Evolutionary conservation across 2,329 filamentous ascomycete species (phyloP), one percentile per base, ranked within the genome.

Genomic region (Metarhizium sp.): DNA sequence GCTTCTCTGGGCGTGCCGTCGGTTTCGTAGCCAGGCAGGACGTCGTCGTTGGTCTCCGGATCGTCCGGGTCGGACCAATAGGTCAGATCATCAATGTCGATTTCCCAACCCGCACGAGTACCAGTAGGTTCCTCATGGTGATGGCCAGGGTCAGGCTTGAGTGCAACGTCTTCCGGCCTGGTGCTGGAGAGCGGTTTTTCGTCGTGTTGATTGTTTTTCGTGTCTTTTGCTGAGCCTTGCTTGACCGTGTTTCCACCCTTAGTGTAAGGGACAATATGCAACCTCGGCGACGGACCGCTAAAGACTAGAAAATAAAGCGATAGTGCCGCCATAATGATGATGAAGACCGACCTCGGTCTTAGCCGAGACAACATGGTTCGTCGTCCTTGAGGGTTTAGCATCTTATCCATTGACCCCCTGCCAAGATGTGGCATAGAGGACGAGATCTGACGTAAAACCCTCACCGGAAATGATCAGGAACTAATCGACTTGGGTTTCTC

Each of bases 231-330:
- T 13, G 25, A 36, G 49, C 53, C 25, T 54, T 57, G 56, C 14
- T 52, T n/a, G 58, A 51, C 45, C 55, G 56, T 10, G 52, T 57
- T 16, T 25, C 25, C 30, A 18, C 49, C 48, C 34, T 51, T 45
- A 11, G 46, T 38, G 54, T 67, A 68, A 2, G 69, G 70, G 10
- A 73, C 71, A 25, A 71, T 67, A 51, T 65, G 70, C 43, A 72
- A 63, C 25, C 60, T 64, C 10, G 66, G 62, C 14, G 62, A 58
- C 14, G 71, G 67, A 20, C 66, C 67, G 57, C 69, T 71, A 55
- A 76, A 69, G 20, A 76, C 58, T 47, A 77, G 59, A 61, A 72
- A 75, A 60, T 77, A 78, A 38, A 75, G 67, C n/a, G 71, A 67
- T 20, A 73, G 59, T 40, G 70, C 62, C 34, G 71, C 71, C 25